A percentile compares a stretch with the other conserved stretches of the same genome.
Evolutionary conservation across 2,329 filamentous ascomycete species (phyloP).

Genomic region (Claviceps sp.): DNA sequence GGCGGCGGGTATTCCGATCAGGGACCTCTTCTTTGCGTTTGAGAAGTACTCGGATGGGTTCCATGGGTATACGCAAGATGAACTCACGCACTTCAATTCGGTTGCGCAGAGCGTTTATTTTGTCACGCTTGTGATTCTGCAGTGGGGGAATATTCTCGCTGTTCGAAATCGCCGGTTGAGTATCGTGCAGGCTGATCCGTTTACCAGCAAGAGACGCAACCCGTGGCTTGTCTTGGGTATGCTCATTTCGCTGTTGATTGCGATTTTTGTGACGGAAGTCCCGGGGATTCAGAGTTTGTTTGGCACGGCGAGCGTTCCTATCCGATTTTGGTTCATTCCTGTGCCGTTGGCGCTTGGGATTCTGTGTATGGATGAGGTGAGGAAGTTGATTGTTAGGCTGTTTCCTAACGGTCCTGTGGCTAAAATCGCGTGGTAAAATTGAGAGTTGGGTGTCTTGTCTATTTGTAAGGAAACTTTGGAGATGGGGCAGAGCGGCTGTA

Average conservation of each 20-base stretch:
- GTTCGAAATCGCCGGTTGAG: slow-evolving; percentile 38
- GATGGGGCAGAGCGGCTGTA: background rate
- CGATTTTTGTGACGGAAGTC: slow-evolving; percentile 39
- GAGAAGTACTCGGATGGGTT: slow-evolving; percentile 34
- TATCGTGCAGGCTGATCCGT: slow-evolving; percentile 36
- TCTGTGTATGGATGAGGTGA: slow-evolving; percentile 36
- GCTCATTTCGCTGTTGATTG: slow-evolving; percentile 33
- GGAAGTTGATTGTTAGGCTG: slow-evolving; percentile 33
- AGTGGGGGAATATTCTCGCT: slow-evolving; percentile 39
- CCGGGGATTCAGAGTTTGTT: slow-evolving; percentile 36
- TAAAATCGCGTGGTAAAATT: slow-evolving; percentile 33
- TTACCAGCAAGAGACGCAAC: slow-evolving; percentile 32
- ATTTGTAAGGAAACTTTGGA: background rate
- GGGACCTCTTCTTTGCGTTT: slow-evolving; percentile 35
- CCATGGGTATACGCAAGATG: slow-evolving; percentile 30
- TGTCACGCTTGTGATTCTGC: slow-evolving; percentile 37
- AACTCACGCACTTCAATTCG: slow-evolving; percentile 34
- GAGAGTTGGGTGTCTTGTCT: background rate
- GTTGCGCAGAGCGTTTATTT: slow-evolving; percentile 40
- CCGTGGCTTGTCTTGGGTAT: slow-evolving; percentile 34
- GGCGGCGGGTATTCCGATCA: slow-evolving; percentile 32
- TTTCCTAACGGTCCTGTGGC: slow-evolving; percentile 32
- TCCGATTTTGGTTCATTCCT: slow-evolving; percentile 39
- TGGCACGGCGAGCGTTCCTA: slow-evolving; percentile 33
- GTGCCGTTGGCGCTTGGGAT: slow-evolving; percentile 36